Evolutionary conservation across 345 rosid genomes (phyloP).

Genomic region (Abelmoschus esculentus): DNA sequence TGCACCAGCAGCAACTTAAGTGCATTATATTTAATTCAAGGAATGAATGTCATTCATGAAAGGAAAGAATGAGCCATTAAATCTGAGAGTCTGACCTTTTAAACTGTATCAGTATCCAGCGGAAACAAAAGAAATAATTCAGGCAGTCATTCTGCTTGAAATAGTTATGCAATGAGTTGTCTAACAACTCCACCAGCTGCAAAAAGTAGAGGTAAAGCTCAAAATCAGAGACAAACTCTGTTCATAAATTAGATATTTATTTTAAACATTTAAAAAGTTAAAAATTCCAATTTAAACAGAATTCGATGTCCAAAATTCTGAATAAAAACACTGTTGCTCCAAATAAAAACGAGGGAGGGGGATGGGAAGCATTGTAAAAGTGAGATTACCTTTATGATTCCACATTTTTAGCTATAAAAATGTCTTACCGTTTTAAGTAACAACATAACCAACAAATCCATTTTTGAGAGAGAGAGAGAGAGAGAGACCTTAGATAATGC

Average conservation of each 20-base stretch:
- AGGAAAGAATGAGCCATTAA: not conserved
- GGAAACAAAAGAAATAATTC: constrained; percentile 99
- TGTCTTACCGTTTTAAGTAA: not conserved
- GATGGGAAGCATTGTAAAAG: not conserved
- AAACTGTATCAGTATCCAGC: constrained; percentile 93
- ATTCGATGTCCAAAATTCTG: constrained; percentile 32
- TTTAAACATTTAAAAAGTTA: not conserved
- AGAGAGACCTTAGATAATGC: constrained; percentile 77
- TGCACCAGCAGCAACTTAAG: not conserved
- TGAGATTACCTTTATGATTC: not conserved
- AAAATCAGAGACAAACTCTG: constrained; percentile 11
- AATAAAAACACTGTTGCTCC: not conserved
- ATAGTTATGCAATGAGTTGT: constrained; percentile 76
- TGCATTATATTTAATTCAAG: not conserved
- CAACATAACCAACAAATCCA: not conserved
- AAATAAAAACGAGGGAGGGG: not conserved
- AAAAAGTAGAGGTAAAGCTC: constrained; percentile 18
- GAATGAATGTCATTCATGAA: not conserved
- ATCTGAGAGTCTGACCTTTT: constrained; percentile 52
- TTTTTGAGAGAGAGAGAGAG: not conserved
- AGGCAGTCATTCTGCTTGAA: constrained; percentile 93
- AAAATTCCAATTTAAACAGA: constrained; percentile 33
- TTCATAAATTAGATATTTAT: not conserved
- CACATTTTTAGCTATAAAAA: not conserved
- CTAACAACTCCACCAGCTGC: constrained; percentile 95